Conservation (phyloP, 2,329 filamentous ascomycete species). For the Aspergillus fructus region DNA sequence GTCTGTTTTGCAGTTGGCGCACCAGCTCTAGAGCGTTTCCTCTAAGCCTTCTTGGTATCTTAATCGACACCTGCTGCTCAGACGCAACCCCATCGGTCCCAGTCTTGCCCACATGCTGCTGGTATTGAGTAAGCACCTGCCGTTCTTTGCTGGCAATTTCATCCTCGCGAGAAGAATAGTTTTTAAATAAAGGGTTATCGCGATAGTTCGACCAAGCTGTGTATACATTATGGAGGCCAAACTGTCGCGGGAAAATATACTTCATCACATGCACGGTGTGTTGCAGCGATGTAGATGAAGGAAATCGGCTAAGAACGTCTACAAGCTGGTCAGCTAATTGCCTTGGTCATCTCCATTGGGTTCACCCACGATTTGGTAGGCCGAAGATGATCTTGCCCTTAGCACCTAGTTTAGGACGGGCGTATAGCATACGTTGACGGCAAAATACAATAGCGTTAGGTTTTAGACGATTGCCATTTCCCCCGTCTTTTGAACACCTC, state of each 20-base stretch:
- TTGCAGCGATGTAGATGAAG: conserved; percentile 39
- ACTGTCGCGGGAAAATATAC: conserved; percentile 91
- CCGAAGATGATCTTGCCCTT: conserved; percentile 70
- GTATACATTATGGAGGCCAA: conserved; percentile 89
- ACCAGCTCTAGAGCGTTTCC: conserved; percentile 62
- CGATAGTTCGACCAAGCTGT: conserved; percentile 64
- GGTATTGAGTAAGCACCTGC: conserved; percentile 9
- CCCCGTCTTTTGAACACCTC: not conserved
- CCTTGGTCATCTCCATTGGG: conserved; percentile 58
- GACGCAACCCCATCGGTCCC: conserved; percentile 5
- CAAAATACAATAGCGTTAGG: conserved; percentile 69
- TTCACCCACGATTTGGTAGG: conserved; percentile 56
- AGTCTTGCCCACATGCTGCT: not conserved
- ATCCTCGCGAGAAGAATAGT: conserved; percentile 81
- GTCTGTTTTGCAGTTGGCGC: conserved; percentile 66
- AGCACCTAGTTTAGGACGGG: conserved; percentile 68
- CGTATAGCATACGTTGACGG: conserved; percentile 83
- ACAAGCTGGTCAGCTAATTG: conserved; percentile 1
- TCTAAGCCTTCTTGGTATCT: conserved; percentile 56
- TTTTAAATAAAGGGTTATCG: conserved; percentile 71
- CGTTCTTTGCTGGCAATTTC: conserved; percentile 59
- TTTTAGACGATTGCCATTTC: conserved; percentile 16
- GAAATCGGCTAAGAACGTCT: conserved; percentile 80
- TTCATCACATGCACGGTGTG: conserved; percentile 75
- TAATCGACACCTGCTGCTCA: conserved; percentile 9